Percentiles rank a stretch among this genome's conserved stretches.
Conservation (phyloP, 2,329 filamentous ascomycete genomes). For the Colletotrichum destructivum region DNA sequence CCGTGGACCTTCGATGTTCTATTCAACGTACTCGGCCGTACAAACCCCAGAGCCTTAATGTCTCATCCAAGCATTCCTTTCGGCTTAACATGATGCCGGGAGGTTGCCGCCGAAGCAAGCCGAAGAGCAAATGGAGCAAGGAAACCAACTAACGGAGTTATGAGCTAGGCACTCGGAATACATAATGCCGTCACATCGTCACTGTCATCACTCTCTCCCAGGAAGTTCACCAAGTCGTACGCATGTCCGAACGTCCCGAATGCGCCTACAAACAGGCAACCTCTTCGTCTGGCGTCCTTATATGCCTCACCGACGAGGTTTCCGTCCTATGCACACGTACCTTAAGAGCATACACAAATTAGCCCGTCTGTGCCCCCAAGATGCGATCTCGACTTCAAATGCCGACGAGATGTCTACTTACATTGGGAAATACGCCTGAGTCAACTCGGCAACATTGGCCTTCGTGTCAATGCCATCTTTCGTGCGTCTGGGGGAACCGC, state of each 20-base stretch:
- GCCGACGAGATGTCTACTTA: constrained; percentile 56
- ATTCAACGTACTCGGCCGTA: not conserved
- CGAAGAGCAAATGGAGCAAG: not conserved
- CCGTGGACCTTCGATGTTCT: not conserved
- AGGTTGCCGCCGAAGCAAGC: no score
- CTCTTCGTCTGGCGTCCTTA: not conserved
- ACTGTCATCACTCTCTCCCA: constrained; percentile 16
- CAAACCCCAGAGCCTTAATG: no score
- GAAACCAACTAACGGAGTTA: not conserved
- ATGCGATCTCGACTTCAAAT: not conserved
- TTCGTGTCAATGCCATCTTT: constrained; percentile 22
- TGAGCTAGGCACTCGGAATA: constrained; percentile 26
- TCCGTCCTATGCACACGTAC: constrained; percentile 75
- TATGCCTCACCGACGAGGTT: constrained; percentile 56
- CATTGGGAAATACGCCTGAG: constrained; percentile 74
- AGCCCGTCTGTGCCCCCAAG: not conserved
- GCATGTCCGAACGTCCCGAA: constrained; percentile 7
- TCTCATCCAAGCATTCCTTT: not conserved
- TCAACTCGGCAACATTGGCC: not conserved
- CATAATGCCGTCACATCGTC: constrained; percentile 27
- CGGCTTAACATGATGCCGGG: no score
- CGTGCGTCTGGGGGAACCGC: not conserved
- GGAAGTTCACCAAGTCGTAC: not conserved
- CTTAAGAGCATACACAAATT: constrained; percentile 51
- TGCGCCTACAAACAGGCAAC: constrained; percentile 14